Base-by-base conservation (phyloP, 345 rosid species). In the Hevea brasiliensis region DNA sequence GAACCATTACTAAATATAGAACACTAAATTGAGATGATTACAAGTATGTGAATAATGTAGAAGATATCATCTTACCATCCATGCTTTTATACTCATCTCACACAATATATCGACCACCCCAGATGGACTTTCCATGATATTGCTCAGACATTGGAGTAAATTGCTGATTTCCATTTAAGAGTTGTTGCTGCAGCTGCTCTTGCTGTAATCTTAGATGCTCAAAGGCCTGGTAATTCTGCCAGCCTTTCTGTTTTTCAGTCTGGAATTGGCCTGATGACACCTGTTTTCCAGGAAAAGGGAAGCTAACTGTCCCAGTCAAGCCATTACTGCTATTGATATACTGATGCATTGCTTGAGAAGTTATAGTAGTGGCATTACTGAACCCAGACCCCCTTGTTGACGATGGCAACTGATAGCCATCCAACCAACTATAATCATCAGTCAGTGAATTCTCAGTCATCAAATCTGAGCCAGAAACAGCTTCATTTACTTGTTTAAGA, bases 351-450 rank as follows among this genome's bases (percentile, higher is more conserved):
- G 85, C 81, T 77, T 81, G 79, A 71, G 92, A 79, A 61, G 73
- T 55, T 67, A 80, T 45, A 73, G 76, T 85, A 75, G 76, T 37
- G 37, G 89, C 83, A 81, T 74, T 74, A 78, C 80, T 84, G 65
- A 87, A 68, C 32, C 81, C 90, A 4, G 72, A 45, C 76, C 79
- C 80, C 70, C 74, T 88, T 26, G 83, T 65, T 70, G 93, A 82
- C 12, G 88, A 75, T 4, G 90, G 81, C 72, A 87, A 68, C 81
- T 89, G 92, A 84, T 95, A 92, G 59, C 98, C 98, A 87, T 95
- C 98, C 88, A 92, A 81, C 97, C 99, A 95, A 77, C 94, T 89
- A 83, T 95, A 95, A 81, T 95, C 96, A 90, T 95, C 99, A 77
- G 61, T 80, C 44, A 79, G 63, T 13, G 78, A 72, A 82, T 71